Evolutionary conservation across 352 stramenopile genomes (phyloP).

Genomic region (Globisporangium okanoganense): DNA sequence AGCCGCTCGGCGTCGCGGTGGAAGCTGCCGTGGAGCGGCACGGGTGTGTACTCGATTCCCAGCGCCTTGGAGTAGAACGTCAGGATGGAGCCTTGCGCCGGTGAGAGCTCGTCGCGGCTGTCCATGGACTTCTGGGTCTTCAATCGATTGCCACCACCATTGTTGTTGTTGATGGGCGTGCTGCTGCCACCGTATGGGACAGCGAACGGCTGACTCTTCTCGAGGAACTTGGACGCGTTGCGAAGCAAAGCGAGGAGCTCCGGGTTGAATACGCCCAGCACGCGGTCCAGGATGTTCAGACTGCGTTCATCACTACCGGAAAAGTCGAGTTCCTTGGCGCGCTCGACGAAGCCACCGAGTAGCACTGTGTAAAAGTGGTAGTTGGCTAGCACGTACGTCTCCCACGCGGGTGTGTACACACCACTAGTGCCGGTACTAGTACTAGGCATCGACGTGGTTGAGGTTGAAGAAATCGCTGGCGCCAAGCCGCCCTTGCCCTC

Average conservation of each 20-base stretch:
- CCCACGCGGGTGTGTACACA: constrained; percentile 59
- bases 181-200: constrained; percentile 34
- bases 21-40: constrained; percentile 69
- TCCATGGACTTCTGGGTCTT: constrained; percentile 19
- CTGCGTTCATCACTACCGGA: constrained; percentile 57
- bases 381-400: constrained; percentile 83
- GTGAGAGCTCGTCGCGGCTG: constrained; percentile 36
- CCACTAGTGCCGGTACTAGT: constrained; percentile 10
- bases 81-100: constrained; percentile 65
- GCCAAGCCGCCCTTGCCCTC: constrained; percentile 17
- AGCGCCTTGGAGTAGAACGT: constrained; percentile 80
- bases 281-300: constrained; percentile 60
- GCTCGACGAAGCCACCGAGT: constrained; percentile 73
- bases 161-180: constrained; percentile 5
- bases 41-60: constrained; percentile 59
- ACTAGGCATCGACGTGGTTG: too few relatives aligned
- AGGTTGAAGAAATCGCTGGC: not conserved
- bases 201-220: constrained; percentile 67
- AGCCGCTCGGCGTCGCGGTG: constrained; percentile 80
- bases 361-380: constrained; percentile 88
- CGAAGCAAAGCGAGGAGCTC: constrained; percentile 66
- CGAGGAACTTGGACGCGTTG: constrained; percentile 50
- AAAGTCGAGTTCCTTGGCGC: constrained; percentile 83
- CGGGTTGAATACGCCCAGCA: constrained; percentile 63
- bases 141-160: not conserved